Evolutionary conservation across 345 rosid genomes (phyloP), one percentile per base, ranked within the genome.

Genomic region (Cardamine occulta): DNA sequence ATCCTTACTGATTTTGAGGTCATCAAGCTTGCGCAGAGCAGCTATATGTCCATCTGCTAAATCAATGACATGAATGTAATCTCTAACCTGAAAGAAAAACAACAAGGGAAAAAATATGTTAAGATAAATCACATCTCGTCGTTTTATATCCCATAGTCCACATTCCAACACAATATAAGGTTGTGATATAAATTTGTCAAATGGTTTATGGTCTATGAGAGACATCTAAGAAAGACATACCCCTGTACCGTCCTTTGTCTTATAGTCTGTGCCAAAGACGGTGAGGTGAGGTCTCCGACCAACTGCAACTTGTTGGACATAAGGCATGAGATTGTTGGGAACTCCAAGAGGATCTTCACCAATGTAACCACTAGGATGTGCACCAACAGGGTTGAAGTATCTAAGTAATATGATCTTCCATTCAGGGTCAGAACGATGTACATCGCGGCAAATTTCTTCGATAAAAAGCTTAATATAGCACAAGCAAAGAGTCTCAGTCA

Each of bases 251-350:
- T 95, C 99, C 77, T 86, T 90, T 5, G 99, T 92, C 1, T 82
- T 60, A 77, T 95, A 95, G 69, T 95, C 97, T 15, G 66, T 86
- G 80, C 99, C 97, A 80, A 77, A 95, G 21, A 95, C 91, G 0
- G 96, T 88, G 49, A 95, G 80, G 40, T 89, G 91, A 29, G 88
- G 84, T 40, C 93, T 87, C 74, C 99, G 84, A 31, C 97, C 96
- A 65, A 95, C 97, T 66, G 96, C 97, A 78, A 94, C 96, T 85
- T 94, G 99, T 80, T 92, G 97, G 57, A 92, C 89, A 52, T 83
- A 94, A 45, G 99, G 99, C 99, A 94, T 94, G 80, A 94, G 97
- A 68, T 94, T 94, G 88, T 94, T 94, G 31, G 99, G 99, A 78
- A 85, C 70, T 47, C 97, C 97, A 59, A 82, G 86, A 39, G 99